Base-by-base conservation (phyloP, 2,329 filamentous ascomycete genomes). In the Venturia carpophila region DNA sequence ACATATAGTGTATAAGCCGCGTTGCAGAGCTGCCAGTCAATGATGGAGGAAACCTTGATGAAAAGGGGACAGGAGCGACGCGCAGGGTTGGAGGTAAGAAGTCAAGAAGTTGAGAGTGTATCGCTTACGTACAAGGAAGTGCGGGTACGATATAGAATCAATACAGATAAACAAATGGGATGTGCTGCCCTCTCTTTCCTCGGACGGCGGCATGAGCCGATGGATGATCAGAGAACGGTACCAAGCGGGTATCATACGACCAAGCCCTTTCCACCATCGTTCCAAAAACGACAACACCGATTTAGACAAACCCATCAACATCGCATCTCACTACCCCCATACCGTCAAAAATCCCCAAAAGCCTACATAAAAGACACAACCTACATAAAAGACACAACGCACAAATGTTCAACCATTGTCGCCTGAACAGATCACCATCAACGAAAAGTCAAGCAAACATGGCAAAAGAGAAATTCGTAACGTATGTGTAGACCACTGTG, bases 401-500 rank as follows among this genome's bases (percentile, higher is more conserved):
- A 56, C 13, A 4, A 19, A 19, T 2, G 15, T 27, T 19, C 19
- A 34, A 56, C 27, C 27, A 3, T n/a, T n/a, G 37, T 56, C 52
- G 52, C 27, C 21, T 19, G 21, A 9, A 49, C 5, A 9, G 11
- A 6, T 1, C 7, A 37, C 30, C 15, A 30, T 9, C 13, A 15
- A 37, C 11, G 6, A 15, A 58, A 24, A 2, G 27, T 4, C 21
- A 52, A 52, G 47, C 21, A 15, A 24, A 13, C 27, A 43, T 30
- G 60, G 43, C 58, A 62, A 62, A 43, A 24, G 21, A 62, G 27
- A 62, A n/a, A 39, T 43, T 47, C 39, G 39, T 42, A 34, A 62
- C 60, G 27, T 62, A 47, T 62, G 43, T 27, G 60, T 43, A 34
- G 39, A 62, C 37, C 34, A 21, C 37, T 34, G 39, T 42, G 37